Evolutionary conservation across 148 eudicot genomes (phyloP), one percentile per base, ranked within the genome.

Genomic region (Rhododendron williamsianum): DNA sequence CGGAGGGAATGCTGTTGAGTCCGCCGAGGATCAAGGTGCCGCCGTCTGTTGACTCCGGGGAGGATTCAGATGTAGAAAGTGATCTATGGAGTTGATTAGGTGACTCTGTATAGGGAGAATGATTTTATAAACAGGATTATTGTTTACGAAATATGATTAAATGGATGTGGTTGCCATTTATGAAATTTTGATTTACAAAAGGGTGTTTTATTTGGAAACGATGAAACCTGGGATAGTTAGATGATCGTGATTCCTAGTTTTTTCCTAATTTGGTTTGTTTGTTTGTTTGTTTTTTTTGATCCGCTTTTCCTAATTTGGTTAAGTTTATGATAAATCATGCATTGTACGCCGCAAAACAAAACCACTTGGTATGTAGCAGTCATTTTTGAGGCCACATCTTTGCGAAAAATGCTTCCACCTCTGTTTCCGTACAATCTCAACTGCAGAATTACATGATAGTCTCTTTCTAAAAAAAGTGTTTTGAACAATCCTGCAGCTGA

Each of bases 1-100:
- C 95, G 48, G 87, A 88, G 33, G 95, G 90, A n/a, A 85, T 93
- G 95, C 83, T 93, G 87, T 76, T 91, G 6, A 93, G 87, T 65
- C 92, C 91, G 1, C 95, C 95, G 0, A 83, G 93, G 60, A 89
- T 89, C 86, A 81, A 81, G 54, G 35, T 30, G 76, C 21, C 81
- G 21, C 87, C 84, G 41, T 60, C 72, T 7, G 87, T 80, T 23
- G 89, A 87, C 45, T 82, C 83, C n/a, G 36, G 81, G 19, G 86
- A 52, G 54, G 58, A 87, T 52, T 79, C 74, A 2, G 87, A 36
- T 56, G 83, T 76, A 8, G 86, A 78, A 1, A 33, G 18, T 71
- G 76, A 86, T 25, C 74, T 93, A 4, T 93, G 93, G 94, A 88
- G 85, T 81, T 90, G 90, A 71, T 11, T 63, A 52, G 84, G 16